A percentile compares a stretch with the other conserved stretches of the same genome.
Evolutionary conservation across 106 monocot species (phyloP).

Genomic region (Gastrodia elata): DNA sequence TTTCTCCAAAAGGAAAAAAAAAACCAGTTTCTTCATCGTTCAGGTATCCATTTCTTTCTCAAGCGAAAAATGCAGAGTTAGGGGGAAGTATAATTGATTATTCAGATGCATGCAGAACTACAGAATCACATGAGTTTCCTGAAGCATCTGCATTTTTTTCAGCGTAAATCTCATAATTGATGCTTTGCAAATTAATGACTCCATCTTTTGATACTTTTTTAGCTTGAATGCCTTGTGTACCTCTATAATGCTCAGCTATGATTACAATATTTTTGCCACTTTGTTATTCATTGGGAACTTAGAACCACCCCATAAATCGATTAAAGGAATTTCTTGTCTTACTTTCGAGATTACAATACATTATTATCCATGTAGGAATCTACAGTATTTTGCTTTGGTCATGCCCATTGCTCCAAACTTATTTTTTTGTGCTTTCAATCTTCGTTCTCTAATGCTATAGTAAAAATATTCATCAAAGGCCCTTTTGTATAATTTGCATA

Average conservation of each 20-base stretch:
- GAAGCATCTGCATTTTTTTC: background rate
- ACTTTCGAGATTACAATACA: background rate
- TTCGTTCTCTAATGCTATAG: background rate
- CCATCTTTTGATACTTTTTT: background rate
- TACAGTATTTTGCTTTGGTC: background rate
- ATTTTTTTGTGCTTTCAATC: background rate
- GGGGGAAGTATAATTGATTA: background rate
- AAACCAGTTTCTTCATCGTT: constrained; percentile 10
- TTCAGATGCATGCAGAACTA: constrained; percentile 7
- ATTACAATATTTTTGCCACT: background rate
- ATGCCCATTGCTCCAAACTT: background rate
- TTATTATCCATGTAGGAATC: background rate
- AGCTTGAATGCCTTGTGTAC: background rate
- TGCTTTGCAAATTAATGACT: too few relatives aligned
- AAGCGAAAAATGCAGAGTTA: background rate
- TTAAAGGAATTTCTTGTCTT: background rate
- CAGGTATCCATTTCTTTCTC: constrained; percentile 17
- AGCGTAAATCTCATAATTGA: background rate
- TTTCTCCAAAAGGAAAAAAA: constrained; percentile 8
- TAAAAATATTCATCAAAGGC: too few relatives aligned
- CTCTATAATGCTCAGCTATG: background rate
- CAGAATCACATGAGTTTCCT: constrained; percentile 6
- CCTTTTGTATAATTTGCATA: too few relatives aligned
- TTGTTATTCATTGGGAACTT: background rate
- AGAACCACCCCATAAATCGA: background rate